phyloP scores from a whole-genome alignment of 768 basidiomycete species.

The Mycena venus region DNA sequence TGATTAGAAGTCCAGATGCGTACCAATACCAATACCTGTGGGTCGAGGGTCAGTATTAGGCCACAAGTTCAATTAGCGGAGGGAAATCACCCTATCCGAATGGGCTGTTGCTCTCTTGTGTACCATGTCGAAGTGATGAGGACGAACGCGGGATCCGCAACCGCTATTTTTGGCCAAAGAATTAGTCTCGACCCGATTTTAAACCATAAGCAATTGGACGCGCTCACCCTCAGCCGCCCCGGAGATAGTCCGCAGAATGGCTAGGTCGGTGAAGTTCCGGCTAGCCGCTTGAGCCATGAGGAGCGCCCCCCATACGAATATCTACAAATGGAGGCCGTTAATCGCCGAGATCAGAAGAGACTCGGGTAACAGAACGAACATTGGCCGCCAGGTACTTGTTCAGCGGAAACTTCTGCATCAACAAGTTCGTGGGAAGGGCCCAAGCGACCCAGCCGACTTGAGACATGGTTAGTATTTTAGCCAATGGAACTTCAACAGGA shows the following conservation, averaged over 20 bases:
- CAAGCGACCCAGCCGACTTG: constrained; percentile 52
- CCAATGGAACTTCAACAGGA: background rate
- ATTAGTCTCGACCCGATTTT: background rate
- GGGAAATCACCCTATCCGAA: constrained; percentile 42
- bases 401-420: constrained; percentile 54
- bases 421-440: constrained; percentile 57
- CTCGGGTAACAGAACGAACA: constrained; percentile 34
- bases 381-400: constrained; percentile 55
- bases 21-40: constrained; percentile 44
- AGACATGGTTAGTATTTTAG: background rate
- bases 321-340: constrained; percentile 6
- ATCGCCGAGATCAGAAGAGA: background rate
- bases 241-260: constrained; percentile 52
- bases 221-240: constrained; percentile 46
- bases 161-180: constrained; percentile 9
- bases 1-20: background rate
- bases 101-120: constrained; percentile 54
- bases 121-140: constrained; percentile 55
- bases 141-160: constrained; percentile 45
- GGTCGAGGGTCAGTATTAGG: background rate
- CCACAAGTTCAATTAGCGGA: background rate
- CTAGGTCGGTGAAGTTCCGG: constrained; percentile 51
- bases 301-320: constrained; percentile 49
- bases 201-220: background rate
- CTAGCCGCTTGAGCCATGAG: constrained; percentile 57